These are phyloP conservation scores for Schizophyllum commune DNA, from an alignment of 1,284 basidiomycete genomes.

Conservation along the genomic window DNA sequence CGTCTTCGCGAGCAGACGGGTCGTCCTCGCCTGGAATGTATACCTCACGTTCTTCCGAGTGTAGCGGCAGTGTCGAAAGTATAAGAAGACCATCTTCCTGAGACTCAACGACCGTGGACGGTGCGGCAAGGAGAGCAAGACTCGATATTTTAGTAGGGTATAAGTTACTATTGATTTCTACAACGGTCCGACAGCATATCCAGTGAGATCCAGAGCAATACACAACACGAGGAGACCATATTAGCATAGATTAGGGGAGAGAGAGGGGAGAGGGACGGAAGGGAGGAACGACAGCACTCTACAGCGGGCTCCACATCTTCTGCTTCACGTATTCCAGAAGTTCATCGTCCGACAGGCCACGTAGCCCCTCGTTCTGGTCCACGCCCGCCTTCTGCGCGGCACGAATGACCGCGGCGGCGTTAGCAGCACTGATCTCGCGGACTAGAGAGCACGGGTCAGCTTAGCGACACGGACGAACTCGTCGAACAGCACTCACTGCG, in stretches of 20 bases:
- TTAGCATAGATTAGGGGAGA: neutral
- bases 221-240: no score
- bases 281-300: neutral
- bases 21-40: no score
- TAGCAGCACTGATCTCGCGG: slow-evolving; percentile 73
- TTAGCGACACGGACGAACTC: neutral
- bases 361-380: slow-evolving; percentile 49
- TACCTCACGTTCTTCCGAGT: no score
- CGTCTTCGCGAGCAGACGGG: no score
- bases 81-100: no score
- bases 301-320: slow-evolving; percentile 68
- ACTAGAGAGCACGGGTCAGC: slow-evolving; percentile 22
- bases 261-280: neutral
- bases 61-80: no score
- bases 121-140: no score
- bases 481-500: slow-evolving; percentile 37
- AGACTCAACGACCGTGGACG: no score
- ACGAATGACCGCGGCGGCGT: slow-evolving; percentile 70
- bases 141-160: no score
- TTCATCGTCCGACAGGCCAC: slow-evolving; percentile 45
- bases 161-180: no score
- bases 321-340: slow-evolving; percentile 45
- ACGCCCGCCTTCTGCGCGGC: slow-evolving; percentile 72
- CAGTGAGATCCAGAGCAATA: no score
- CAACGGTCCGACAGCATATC: no score